These are phyloP conservation scores for Ulota crispa DNA, from an alignment of 225 moss, liverwort and hornwort genomes.

Conservation along the genomic window DNA sequence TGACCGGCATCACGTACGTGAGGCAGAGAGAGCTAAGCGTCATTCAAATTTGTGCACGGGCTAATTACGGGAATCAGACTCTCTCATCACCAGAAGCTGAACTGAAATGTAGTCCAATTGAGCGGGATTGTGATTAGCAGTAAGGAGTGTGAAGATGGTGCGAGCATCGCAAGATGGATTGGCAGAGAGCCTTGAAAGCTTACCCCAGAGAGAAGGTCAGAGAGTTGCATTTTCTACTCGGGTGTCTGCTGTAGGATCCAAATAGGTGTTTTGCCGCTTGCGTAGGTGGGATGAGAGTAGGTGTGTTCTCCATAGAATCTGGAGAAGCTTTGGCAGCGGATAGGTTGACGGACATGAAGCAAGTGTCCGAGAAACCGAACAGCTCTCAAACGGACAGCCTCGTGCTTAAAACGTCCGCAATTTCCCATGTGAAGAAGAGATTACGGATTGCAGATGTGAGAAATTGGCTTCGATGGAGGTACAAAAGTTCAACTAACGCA, in stretches of 20 bases:
- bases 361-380: slow-evolving; percentile 18
- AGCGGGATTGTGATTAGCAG: not conserved
- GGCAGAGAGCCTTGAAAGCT: not conserved
- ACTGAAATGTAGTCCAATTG: not conserved
- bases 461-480: not conserved
- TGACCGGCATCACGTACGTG: not conserved
- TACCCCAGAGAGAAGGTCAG: not conserved
- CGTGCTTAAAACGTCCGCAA: slow-evolving; percentile 29
- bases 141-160: not conserved
- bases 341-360: slow-evolving; percentile 41
- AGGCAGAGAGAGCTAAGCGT: slow-evolving; percentile 2
- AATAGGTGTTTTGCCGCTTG: not conserved
- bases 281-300: slow-evolving; percentile 91
- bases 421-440: slow-evolving; percentile 64
- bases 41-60: not conserved
- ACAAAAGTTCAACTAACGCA: not conserved
- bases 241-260: not conserved
- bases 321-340: slow-evolving; percentile 67
- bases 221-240: not conserved
- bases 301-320: slow-evolving; percentile 66
- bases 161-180: not conserved
- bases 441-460: slow-evolving; percentile 85
- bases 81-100: not conserved
- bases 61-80: not conserved
- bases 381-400: slow-evolving; percentile 17